Base-by-base conservation (phyloP, 176 grass and related monocot species). In the Carex kokanica region DNA sequence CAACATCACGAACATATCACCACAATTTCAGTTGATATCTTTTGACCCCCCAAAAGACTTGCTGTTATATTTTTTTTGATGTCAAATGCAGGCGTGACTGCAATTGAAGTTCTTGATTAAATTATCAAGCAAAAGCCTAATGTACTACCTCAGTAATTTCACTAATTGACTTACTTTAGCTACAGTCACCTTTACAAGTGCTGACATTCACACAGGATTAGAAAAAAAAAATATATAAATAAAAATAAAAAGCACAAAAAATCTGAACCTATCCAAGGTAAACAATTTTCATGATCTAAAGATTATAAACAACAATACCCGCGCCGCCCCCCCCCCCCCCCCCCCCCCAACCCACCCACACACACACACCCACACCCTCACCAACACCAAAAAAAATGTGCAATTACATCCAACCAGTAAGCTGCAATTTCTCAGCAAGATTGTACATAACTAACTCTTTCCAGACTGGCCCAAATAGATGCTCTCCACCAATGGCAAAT, bases 381-480 rank as follows among this genome's bases (percentile, higher is more conserved):
- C 25, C 25, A 27, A 27, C 25, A 27, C 25, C 25, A 23, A 79
- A 60, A 80, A n/a, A 21, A 10, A 64, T 4, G 52, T 82, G 41
- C 21, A 82, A 95, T 83, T 86, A 94, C 88, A 93, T 90, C 88
- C 88, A 95, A 54, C 91, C 91, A 7, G 84, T 81, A 65, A 98
- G 83, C 41, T 90, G 92, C 11, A 93, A 86, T 73, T 88, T 93
- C 27, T 95, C 93, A 7, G 91, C 90, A 2, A 98, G 86, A 54
- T 98, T 98, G 86, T 94, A 98, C 92, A 94, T 91, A 14, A 98
- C 95, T 2, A 98, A 87, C 83, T 95, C 85, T 6, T 95, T 95
- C 96, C 96, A 98, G 1, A 5, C 60, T 21, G 96, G 91, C 0
- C 96, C 96, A 1, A 98, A 98, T 11, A 98, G 75, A 6, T 1